Evolutionary conservation across 1,284 basidiomycete species (phyloP).

Genomic region (Inonotus obliquus): DNA sequence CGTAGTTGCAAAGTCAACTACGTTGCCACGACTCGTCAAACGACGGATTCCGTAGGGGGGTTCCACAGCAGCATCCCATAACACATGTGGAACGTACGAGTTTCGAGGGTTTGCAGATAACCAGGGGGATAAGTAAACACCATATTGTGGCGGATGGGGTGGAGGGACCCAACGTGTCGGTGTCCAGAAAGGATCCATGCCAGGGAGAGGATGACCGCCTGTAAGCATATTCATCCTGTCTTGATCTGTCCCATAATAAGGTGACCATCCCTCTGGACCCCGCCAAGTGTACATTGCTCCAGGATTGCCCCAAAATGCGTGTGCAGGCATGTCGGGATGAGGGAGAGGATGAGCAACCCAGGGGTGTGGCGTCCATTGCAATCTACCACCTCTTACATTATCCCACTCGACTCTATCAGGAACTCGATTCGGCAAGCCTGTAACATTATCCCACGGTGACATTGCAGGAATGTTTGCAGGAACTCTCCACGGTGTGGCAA

Average conservation of each 20-base stretch:
- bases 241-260: not conserved
- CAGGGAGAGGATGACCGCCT: constrained; percentile 17
- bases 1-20: constrained; percentile 14
- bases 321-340: constrained; percentile 11
- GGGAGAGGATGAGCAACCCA: constrained; percentile 17
- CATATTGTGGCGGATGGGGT: not conserved
- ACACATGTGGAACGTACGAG: constrained; percentile 7
- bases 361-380: constrained; percentile 18
- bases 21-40: constrained; percentile 11
- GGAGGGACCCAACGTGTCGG: constrained; percentile 10
- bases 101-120: constrained; percentile 14
- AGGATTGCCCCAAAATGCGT: constrained; percentile 4
- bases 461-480: not conserved
- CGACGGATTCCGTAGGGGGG: constrained; percentile 10
- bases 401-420: constrained; percentile 13
- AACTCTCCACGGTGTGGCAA: not conserved
- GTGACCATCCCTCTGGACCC: constrained; percentile 3
- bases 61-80: constrained; percentile 16
- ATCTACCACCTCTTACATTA: constrained; percentile 8
- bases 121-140: constrained; percentile 7
- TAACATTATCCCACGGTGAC: not conserved
- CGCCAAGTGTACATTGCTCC: not conserved
- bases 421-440: constrained; percentile 1
- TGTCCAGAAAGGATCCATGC: constrained; percentile 14
- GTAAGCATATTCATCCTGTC: constrained; percentile 4